These are phyloP conservation scores for Hyphopichia burtonii DNA, from an alignment of 1,139 yeast genomes.

Conservation along the genomic window DNA sequence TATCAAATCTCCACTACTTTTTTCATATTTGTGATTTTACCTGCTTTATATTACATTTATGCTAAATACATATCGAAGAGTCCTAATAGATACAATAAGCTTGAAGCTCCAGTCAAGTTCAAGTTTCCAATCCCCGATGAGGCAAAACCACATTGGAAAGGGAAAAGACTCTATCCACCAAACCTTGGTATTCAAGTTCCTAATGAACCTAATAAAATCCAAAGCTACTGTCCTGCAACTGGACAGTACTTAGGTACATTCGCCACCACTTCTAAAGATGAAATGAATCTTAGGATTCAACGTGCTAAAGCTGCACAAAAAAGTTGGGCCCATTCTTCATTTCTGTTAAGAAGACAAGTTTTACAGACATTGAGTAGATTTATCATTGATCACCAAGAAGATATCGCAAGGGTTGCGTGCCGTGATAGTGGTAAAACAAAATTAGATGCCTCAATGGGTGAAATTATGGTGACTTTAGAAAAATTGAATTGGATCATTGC, in stretches of 20 bases:
- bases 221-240: slow-evolving; percentile 93
- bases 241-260: slow-evolving; percentile 82
- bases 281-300: slow-evolving; percentile 64
- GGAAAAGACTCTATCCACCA: slow-evolving; percentile 67
- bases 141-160: slow-evolving; percentile 92
- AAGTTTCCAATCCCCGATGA: slow-evolving; percentile 71
- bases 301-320: slow-evolving; percentile 60
- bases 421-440: slow-evolving; percentile 95
- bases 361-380: slow-evolving; percentile 69
- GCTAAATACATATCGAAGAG: slow-evolving; percentile 36
- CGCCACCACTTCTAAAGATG: slow-evolving; percentile 58
- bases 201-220: slow-evolving; percentile 66
- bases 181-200: slow-evolving; percentile 48
- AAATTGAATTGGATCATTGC: slow-evolving; percentile 85
- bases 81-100: slow-evolving; percentile 43
- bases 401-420: slow-evolving; percentile 88
- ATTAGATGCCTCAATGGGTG: slow-evolving; percentile 96
- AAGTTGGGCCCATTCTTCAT: slow-evolving; percentile 55
- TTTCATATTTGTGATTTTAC: slow-evolving; percentile 41
- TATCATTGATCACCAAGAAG: slow-evolving; percentile 78
- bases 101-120: slow-evolving; percentile 50
- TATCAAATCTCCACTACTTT: slow-evolving; percentile 49
- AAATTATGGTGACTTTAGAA: slow-evolving; percentile 88
- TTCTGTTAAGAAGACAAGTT: slow-evolving; percentile 66
- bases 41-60: slow-evolving; percentile 37